These are phyloP conservation scores for Cornus kousa DNA, from an alignment of 148 eudicot genomes.

Conservation along the genomic window DNA sequence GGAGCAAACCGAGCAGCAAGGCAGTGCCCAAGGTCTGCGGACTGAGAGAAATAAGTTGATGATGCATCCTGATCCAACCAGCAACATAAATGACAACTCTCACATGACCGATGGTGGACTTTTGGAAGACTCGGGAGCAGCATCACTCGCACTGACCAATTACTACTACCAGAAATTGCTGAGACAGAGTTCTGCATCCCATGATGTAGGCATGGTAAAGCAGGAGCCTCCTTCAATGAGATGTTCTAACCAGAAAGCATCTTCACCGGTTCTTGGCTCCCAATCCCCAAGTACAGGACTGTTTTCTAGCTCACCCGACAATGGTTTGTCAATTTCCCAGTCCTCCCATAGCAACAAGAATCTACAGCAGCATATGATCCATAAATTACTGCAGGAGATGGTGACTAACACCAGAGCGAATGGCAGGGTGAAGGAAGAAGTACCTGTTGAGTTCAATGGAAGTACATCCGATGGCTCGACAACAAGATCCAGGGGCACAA, in stretches of 20 bases:
- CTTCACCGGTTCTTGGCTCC: constrained; percentile 6
- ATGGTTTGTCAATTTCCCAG: constrained; percentile 2
- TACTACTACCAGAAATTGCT: neutral
- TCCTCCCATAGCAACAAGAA: neutral
- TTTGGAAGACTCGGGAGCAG: neutral
- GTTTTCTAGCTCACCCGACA: neutral
- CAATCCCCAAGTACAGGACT: neutral
- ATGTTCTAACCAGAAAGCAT: neutral
- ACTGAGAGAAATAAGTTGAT: neutral
- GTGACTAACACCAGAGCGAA: constrained; percentile 11
- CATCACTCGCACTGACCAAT: neutral
- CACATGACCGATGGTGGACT: neutral
- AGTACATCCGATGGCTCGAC: neutral
- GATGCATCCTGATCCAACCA: neutral
- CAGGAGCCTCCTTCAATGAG: constrained; percentile 9
- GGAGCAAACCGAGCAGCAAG: neutral
- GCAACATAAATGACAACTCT: constrained; percentile 2
- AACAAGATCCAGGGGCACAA: neutral
- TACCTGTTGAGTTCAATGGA: neutral
- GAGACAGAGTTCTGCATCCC: neutral
- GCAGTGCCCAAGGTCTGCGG: neutral
- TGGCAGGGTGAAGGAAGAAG: constrained; percentile 13
- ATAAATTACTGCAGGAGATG: constrained; percentile 20
- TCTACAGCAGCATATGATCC: constrained; percentile 10
- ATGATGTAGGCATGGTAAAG: neutral